phyloP scores from a whole-genome alignment of 2,329 filamentous ascomycete species.

The Epichloe bromicola region DNA sequence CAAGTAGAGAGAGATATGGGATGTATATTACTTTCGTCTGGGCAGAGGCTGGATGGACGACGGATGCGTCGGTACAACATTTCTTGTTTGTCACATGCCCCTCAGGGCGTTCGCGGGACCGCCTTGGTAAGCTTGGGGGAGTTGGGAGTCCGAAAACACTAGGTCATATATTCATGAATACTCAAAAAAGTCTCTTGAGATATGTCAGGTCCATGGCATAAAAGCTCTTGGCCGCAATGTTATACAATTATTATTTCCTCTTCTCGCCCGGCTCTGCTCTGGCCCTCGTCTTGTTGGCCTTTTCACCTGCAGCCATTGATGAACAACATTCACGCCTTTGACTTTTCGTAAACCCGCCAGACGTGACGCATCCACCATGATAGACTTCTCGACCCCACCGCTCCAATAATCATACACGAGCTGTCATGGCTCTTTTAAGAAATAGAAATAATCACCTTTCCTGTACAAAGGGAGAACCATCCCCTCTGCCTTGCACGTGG shows the following conservation, averaged over 20 bases:
- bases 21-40: too few relatives aligned
- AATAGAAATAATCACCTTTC: neutral
- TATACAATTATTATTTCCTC: neutral
- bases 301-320: too few relatives aligned
- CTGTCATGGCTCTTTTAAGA: neutral
- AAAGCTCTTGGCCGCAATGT: neutral
- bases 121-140: slow-evolving; percentile 12
- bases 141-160: slow-evolving; percentile 10
- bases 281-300: too few relatives aligned
- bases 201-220: neutral
- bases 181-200: neutral
- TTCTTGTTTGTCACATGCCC: neutral
- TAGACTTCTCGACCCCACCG: neutral
- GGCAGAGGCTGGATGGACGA: too few relatives aligned
- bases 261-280: neutral
- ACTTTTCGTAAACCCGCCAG: too few relatives aligned
- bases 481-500: neutral
- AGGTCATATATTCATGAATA: neutral
- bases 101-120: too few relatives aligned
- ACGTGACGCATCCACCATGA: neutral
- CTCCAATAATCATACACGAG: neutral
- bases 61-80: too few relatives aligned
- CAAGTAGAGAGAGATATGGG: too few relatives aligned
- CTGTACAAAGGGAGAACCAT: neutral
- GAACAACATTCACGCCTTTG: too few relatives aligned